A percentile compares a stretch with the other conserved stretches of the same genome.
Conservation (phyloP, 2,329 filamentous ascomycete species). For the Pestalotiopsis sp. region DNA sequence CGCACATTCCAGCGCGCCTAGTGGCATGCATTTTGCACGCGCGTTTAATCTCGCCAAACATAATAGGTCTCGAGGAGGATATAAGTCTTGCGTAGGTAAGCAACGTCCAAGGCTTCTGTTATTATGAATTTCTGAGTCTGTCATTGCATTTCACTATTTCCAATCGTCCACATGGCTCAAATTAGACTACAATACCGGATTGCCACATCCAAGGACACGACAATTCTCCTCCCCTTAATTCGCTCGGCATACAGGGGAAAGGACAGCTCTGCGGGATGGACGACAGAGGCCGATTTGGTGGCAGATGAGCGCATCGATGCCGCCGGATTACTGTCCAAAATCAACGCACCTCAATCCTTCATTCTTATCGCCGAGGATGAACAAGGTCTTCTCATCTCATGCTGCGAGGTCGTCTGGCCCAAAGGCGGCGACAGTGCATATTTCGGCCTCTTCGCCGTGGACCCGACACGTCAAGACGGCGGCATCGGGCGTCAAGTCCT, state of each 20-base stretch:
- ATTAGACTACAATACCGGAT: not conserved
- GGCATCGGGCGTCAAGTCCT: slow-evolving; percentile 45
- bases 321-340: slow-evolving; percentile 39
- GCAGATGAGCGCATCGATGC: slow-evolving; percentile 46
- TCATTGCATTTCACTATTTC: not conserved
- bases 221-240: slow-evolving; percentile 40
- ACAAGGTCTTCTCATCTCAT: slow-evolving; percentile 34
- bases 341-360: slow-evolving; percentile 37
- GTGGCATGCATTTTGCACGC: not conserved
- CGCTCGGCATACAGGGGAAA: slow-evolving; percentile 48
- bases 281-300: slow-evolving; percentile 48
- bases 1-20: not conserved
- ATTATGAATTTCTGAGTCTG: not conserved
- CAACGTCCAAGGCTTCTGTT: not conserved
- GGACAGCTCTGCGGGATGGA: slow-evolving; percentile 45
- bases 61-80: not conserved
- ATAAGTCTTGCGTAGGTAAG: not conserved
- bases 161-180: not conserved
- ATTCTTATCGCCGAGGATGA: slow-evolving; percentile 40
- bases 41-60: not conserved
- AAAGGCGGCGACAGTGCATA: slow-evolving; percentile 31
- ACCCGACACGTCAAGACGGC: slow-evolving; percentile 44
- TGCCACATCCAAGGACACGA: not conserved
- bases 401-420: slow-evolving; percentile 44
- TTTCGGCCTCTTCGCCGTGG: slow-evolving; percentile 52